These are phyloP conservation scores for Limtongia smithiae DNA, from an alignment of 805 yeast genomes.

Conservation along the genomic window DNA sequence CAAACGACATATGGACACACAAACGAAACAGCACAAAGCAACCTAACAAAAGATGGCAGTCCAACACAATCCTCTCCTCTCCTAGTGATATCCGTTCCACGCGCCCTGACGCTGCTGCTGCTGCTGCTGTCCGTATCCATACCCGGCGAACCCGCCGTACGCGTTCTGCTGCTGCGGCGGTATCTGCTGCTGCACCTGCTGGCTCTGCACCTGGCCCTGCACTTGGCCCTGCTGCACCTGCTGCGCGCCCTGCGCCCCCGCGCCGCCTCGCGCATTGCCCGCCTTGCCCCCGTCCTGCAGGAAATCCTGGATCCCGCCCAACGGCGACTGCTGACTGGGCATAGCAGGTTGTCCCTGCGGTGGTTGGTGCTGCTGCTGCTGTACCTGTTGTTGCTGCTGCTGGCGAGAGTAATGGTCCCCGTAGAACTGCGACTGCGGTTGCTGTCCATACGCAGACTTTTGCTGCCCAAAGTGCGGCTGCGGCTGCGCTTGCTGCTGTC, in stretches of 20 bases:
- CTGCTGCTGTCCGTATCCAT: conserved; percentile 23
- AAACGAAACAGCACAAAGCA: neutral
- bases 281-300: conserved; percentile 27
- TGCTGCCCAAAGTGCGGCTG: conserved; percentile 21
- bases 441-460: conserved; percentile 26
- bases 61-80: too few relatives aligned
- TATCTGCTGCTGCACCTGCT: conserved; percentile 21
- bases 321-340: conserved; percentile 13
- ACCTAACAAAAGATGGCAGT: too few relatives aligned
- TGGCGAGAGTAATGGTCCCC: conserved; percentile 13
- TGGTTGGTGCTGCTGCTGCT: conserved; percentile 13
- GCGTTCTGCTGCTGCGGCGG: conserved; percentile 25
- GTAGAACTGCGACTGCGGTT: conserved; percentile 1
- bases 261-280: conserved; percentile 16
- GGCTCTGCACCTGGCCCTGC: conserved; percentile 21
- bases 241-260: conserved; percentile 16
- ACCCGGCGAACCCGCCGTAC: conserved; percentile 28
- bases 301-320: conserved; percentile 30
- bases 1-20: neutral
- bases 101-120: conserved; percentile 23
- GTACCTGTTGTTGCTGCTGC: conserved; percentile 13
- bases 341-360: conserved; percentile 9
- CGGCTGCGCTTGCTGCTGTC: conserved; percentile 27
- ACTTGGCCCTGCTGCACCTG: conserved; percentile 17
- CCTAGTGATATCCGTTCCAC: conserved; percentile 24